Evolutionary conservation across 176 grass and related monocot genomes (phyloP), one percentile per base, ranked within the genome.

Genomic region (Tuctoria greenei): DNA sequence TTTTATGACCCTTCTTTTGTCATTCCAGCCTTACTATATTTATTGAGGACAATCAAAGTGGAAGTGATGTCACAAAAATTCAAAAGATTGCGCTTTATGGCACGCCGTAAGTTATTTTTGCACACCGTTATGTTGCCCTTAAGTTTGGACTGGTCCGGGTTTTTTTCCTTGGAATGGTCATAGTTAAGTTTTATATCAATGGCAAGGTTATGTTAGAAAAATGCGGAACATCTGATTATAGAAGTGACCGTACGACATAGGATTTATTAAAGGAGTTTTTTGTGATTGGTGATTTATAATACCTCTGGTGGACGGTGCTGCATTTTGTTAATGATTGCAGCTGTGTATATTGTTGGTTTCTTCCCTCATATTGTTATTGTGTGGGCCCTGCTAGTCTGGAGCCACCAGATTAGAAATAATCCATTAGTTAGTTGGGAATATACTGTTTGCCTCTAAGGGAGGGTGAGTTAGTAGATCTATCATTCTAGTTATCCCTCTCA

Each of bases 1-100:
- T 50, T 71, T 54, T 1, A 69, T 80, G 40, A 43, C 20, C 62
- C 52, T 64, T 71, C 20, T 26, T 82, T 51, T 61, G 17, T 51
- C 51, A 54, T 59, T 67, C 66, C 89, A 99, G 96, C 67, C 81
- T 99, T 37, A 95, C 89, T 68, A 93, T 99, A 77, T 99, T 99
- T 90, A 82, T 99, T 26, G 96, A 99, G 85, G 92, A 95, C 89
- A 99, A 99, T 67, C 92, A 99, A 95, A 87, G 85, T 44, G 92
- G 74, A 66, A 71, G 69, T 69, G 96, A 95, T 56, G 76, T 90
- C 65, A 66, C 96, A 57, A 90, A 88, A 82, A 86, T 99, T 90
- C 92, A 92, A 76, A 99, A 99, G 85, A 99, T 99, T 18, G 71
- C 67, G 0, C 80, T 99, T 66, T 90, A 80, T 83, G 96, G 96